Evolutionary conservation across 2,329 filamentous ascomycete genomes (phyloP).

Genomic region (Trichoderma sp.): DNA sequence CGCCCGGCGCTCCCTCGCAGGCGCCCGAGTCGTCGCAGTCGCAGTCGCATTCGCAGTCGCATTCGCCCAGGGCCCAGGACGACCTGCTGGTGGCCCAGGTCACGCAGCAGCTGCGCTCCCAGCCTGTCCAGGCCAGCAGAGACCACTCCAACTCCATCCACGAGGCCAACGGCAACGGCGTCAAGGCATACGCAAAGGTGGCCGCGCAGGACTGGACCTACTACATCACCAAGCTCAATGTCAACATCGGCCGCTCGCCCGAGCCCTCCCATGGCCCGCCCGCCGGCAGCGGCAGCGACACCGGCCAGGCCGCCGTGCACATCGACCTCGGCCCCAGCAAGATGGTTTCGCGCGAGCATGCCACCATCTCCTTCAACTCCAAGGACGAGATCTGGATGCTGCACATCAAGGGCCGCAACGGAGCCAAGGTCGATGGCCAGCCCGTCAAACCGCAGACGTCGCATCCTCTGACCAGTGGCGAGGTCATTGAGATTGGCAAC

Average conservation of each 20-base stretch:
- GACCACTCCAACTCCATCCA: slow-evolving; percentile 67
- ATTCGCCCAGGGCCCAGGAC: slow-evolving; percentile 51
- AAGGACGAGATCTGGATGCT: slow-evolving; percentile 78
- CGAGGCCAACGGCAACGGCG: slow-evolving; percentile 61
- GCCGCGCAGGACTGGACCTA: slow-evolving; percentile 82
- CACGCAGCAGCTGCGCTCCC: slow-evolving; percentile 53
- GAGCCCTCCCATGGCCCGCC: slow-evolving; percentile 48
- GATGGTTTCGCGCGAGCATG: slow-evolving; percentile 76
- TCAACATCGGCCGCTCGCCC: slow-evolving; percentile 74
- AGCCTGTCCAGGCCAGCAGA: slow-evolving; percentile 59
- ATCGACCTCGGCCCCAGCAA: slow-evolving; percentile 88
- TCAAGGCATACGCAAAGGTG: slow-evolving; percentile 79
- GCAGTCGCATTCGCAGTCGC: slow-evolving; percentile 45
- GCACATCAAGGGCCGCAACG: slow-evolving; percentile 86
- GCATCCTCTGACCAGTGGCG: slow-evolving; percentile 74
- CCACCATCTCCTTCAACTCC: slow-evolving; percentile 71
- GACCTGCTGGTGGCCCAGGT: slow-evolving; percentile 60
- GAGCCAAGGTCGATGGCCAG: slow-evolving; percentile 78
- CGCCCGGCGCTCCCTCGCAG: slow-evolving; percentile 37
- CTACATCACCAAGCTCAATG: slow-evolving; percentile 73
- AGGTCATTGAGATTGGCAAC: slow-evolving; percentile 87
- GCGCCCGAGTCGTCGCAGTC: slow-evolving; percentile 43
- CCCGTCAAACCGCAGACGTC: slow-evolving; percentile 68
- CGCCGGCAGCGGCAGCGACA: slow-evolving; percentile 46
- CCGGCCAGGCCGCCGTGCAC: slow-evolving; percentile 63